phyloP scores from a whole-genome alignment of 2,329 filamentous ascomycete genomes.

The Calycina herbarum region DNA sequence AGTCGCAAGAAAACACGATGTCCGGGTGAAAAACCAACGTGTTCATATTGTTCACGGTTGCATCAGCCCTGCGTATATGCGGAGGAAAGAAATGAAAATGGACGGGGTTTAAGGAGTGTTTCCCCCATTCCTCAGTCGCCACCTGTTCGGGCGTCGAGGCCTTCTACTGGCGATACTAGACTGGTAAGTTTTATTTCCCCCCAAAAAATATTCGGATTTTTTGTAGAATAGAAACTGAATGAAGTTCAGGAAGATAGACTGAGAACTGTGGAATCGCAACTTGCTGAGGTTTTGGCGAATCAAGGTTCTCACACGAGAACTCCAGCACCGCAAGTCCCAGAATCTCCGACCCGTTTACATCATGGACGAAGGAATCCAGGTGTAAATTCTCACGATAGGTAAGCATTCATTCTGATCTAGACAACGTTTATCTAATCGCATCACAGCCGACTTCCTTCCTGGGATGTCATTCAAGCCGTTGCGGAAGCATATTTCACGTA shows the following conservation, averaged over 20 bases:
- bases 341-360: conserved; percentile 16
- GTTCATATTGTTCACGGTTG: conserved; percentile 50
- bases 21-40: conserved; percentile 50
- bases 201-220: not conserved
- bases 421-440: not conserved
- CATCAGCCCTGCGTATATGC: conserved; percentile 49
- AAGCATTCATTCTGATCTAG: conserved; percentile 2
- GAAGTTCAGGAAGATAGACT: conserved; percentile 33
- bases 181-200: conserved; percentile 13
- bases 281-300: conserved; percentile 33
- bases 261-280: conserved; percentile 31
- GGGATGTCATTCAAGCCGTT: conserved; percentile 41
- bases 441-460: conserved; percentile 39
- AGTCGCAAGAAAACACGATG: conserved; percentile 54
- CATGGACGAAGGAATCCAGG: not conserved
- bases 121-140: conserved; percentile 17
- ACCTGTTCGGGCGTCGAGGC: not conserved
- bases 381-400: conserved; percentile 20
- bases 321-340: conserved; percentile 16
- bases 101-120: conserved; percentile 15
- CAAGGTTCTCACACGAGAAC: conserved; percentile 22
- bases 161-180: conserved; percentile 16
- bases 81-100: conserved; percentile 29
- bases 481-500: conserved; percentile 48
- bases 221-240: not conserved